phyloP scores from a whole-genome alignment of 176 grass and related monocot genomes.

The Zoysia japonica region DNA sequence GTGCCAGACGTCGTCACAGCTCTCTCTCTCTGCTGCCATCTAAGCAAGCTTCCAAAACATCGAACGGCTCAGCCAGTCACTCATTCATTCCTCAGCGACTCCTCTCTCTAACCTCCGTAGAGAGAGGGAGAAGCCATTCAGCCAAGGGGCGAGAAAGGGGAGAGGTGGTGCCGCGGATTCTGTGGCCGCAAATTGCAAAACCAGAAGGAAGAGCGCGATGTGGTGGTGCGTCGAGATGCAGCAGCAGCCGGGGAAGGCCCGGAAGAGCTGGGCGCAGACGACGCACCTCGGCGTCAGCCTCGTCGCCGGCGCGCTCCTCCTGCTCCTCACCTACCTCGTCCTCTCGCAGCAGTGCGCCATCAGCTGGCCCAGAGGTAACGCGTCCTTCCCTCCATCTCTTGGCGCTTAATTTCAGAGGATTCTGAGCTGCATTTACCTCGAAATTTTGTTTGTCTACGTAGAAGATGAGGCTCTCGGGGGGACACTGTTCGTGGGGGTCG shows the following conservation, averaged over 20 bases:
- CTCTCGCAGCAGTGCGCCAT: constrained; percentile 43
- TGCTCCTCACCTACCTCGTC: constrained; percentile 58
- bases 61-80: background rate
- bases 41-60: background rate
- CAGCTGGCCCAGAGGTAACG: constrained; percentile 17
- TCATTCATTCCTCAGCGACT: background rate
- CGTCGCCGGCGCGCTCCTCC: constrained; percentile 54
- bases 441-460: background rate
- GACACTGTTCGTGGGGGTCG: too few relatives aligned
- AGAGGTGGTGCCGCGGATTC: too few relatives aligned
- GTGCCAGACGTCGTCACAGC: background rate
- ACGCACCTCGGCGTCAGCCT: constrained; percentile 43
- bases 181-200: background rate
- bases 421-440: background rate
- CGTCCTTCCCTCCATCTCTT: background rate
- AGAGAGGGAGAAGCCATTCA: background rate
- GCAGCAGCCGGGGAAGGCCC: constrained; percentile 9
- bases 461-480: too few relatives aligned
- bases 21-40: background rate
- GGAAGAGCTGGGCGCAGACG: constrained; percentile 37
- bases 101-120: background rate
- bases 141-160: background rate
- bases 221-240: constrained; percentile 22
- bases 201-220: background rate
- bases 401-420: background rate